Evolutionary conservation across 108 stramenopile genomes (phyloP).

Genomic region (Cyclotella kingstonii): DNA sequence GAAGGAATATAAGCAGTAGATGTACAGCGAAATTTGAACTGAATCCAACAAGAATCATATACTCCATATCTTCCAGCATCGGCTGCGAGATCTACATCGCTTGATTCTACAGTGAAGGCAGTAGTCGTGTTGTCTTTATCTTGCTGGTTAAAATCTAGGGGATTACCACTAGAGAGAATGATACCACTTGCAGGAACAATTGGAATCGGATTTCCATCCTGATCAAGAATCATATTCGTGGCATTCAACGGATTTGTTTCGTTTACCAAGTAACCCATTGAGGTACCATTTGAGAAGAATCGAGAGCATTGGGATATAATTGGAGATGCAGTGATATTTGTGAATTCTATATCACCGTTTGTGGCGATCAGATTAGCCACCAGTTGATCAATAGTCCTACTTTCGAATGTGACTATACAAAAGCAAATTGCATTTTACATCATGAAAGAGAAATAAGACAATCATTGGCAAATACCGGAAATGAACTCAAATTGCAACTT

Average conservation of each 20-base stretch:
- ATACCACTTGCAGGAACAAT: conserved; percentile 17
- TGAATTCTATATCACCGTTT: neutral
- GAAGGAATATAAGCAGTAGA: conserved; percentile 20
- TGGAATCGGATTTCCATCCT: neutral
- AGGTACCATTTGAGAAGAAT: neutral
- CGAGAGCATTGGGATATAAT: neutral
- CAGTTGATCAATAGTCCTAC: neutral
- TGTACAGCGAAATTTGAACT: conserved; percentile 34
- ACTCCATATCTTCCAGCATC: conserved; percentile 1
- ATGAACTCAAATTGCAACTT: too few relatives aligned
- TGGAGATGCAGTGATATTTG: neutral
- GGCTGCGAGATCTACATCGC: neutral
- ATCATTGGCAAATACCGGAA: too few relatives aligned
- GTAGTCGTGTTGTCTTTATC: conserved; percentile 5
- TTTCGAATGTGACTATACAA: neutral
- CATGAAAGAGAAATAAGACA: too few relatives aligned
- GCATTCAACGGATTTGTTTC: neutral
- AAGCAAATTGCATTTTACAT: too few relatives aligned
- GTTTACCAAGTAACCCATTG: conserved; percentile 3
- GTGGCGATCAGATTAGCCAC: neutral
- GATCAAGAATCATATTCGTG: neutral
- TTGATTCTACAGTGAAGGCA: neutral
- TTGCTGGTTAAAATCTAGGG: conserved; percentile 15
- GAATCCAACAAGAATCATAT: conserved; percentile 28
- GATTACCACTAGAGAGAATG: conserved; percentile 24